A percentile compares a stretch with the other conserved stretches of the same genome.
Conservation (phyloP, 106 monocot species). For the Dendrobium officinale region DNA sequence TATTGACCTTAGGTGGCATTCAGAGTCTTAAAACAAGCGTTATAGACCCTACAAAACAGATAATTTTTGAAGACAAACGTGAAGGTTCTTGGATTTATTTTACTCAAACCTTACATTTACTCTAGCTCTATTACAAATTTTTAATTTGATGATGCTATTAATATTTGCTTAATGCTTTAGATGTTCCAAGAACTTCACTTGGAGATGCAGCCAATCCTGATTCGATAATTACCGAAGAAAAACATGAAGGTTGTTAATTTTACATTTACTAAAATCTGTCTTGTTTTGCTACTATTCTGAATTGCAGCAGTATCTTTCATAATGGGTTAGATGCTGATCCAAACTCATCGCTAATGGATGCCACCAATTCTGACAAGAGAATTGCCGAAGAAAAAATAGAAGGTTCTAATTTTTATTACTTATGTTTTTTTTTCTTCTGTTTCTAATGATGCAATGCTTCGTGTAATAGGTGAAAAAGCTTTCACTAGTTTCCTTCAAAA, state of each 20-base stretch:
- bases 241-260: neutral
- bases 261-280: neutral
- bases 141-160: neutral
- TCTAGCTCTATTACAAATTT: neutral
- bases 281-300: neutral
- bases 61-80: neutral
- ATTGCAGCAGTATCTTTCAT: too few species aligned
- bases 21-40: neutral
- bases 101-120: neutral
- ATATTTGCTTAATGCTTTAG: slow-evolving; percentile 1
- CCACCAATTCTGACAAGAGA: too few species aligned
- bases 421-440: too few species aligned
- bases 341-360: too few species aligned
- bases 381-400: too few species aligned
- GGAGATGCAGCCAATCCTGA: neutral
- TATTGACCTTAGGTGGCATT: neutral
- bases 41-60: neutral
- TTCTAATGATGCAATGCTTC: too few species aligned
- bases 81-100: neutral
- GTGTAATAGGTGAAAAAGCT: too few species aligned
- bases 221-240: neutral
- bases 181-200: neutral
- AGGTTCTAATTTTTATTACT: too few species aligned
- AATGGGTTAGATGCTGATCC: too few species aligned
- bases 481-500: too few species aligned